Base-by-base conservation (phyloP, 139 green algal genomes). In the Tetraselmis striata region DNA sequence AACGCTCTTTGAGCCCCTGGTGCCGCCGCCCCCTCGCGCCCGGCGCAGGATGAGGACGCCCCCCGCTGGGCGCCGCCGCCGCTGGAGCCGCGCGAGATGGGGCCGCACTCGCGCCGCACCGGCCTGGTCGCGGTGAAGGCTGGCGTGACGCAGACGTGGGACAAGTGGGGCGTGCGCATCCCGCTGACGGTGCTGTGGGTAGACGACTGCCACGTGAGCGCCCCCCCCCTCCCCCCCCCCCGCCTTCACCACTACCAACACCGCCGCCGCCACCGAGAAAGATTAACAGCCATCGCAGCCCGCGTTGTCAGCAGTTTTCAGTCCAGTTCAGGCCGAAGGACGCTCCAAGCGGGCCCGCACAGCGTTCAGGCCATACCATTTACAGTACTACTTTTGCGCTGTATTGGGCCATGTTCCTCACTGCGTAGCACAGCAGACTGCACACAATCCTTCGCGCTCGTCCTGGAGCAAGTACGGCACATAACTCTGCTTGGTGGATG, bases 61-160 rank as follows among this genome's bases (percentile, higher is more conserved):
- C 45, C 11, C 45, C 5, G 45, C 45, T 67, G 45, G 45, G 45
- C 5, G 45, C 45, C 74, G 58, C 86, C 86, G 5, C 78, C 81
- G 25, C 59, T 91, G n/a, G 82, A 89, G 81, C 59, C 76, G 2
- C 75, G 84, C 30, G 77, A 82, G 27, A 30, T 92, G 45, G 27
- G 29, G 11, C 77, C 81, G 29, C 75, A 79, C 0, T 92, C 88
- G 0, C 79, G 86, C 27, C 87, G 96, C 23, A 91, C 91, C 0
- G 96, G 96, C 0, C 84, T 93, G 76, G 91, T 99, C 22, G 96
- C 93, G 0, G 85, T 98, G 25, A 99, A 99, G 87, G 93, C 90
- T 0, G 97, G 97, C 79, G 99, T 99, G 97, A 99, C 94, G 2
- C 91, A 95, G 82, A 91, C 94, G 76, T 99, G 97, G 97, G 95